Evolutionary conservation across 805 yeast genomes (phyloP).

Genomic region (Candida vartiovaarae): DNA sequence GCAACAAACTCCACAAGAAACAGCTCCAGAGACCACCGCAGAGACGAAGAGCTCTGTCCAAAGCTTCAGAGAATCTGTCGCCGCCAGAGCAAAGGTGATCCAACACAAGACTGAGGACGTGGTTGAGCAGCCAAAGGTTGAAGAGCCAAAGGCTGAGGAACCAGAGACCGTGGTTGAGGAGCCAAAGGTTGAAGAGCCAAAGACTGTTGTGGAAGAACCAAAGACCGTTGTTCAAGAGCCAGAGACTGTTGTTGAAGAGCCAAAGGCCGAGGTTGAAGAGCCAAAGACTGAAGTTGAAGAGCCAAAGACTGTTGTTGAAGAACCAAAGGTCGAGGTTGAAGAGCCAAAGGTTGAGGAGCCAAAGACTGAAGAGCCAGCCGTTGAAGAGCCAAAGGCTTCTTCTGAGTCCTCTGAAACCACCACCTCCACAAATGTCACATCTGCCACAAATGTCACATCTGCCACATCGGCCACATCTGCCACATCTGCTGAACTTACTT

Average conservation of each 20-base stretch:
- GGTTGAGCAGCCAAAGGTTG: background rate
- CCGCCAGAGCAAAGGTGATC: constrained; percentile 12
- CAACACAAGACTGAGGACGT: too few relatives aligned
- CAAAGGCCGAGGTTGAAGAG: constrained; percentile 5
- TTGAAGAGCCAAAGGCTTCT: constrained; percentile 1
- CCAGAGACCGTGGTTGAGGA: constrained; percentile 6
- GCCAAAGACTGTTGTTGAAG: constrained; percentile 1
- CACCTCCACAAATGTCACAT: background rate
- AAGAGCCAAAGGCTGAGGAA: constrained; percentile 12
- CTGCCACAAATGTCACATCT: constrained; percentile 19
- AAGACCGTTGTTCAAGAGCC: constrained; percentile 10
- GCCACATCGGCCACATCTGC: constrained; percentile 23
- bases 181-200: constrained; percentile 7
- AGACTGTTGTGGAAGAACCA: constrained; percentile 1
- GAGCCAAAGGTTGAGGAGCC: constrained; percentile 8
- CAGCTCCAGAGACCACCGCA: background rate
- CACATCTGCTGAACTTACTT: constrained; percentile 7
- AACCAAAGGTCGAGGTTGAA: background rate
- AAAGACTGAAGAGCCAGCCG: constrained; percentile 8
- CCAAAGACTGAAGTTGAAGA: constrained; percentile 5
- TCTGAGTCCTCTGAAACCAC: background rate
- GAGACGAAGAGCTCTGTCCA: constrained; percentile 1
- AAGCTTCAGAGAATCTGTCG: constrained; percentile 11
- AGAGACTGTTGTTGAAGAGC: constrained; percentile 9
- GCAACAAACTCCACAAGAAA: background rate